phyloP scores from a whole-genome alignment of 2,329 filamentous ascomycete species.

The Arthrinium phaeospermum region DNA sequence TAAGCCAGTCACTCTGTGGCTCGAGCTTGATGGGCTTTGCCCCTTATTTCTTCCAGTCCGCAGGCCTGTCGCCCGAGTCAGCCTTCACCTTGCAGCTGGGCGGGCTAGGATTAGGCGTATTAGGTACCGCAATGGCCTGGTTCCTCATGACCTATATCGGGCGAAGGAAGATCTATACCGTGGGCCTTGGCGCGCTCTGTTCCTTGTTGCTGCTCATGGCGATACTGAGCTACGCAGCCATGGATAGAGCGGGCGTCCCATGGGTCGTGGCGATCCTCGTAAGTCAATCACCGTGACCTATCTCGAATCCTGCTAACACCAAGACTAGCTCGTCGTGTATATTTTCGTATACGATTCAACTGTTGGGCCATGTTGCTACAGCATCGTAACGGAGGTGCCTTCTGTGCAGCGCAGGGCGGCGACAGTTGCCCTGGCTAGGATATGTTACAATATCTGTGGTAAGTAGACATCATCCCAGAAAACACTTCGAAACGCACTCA shows the following conservation, averaged over 20 bases:
- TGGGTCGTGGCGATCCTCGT: constrained; percentile 24
- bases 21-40: constrained; percentile 34
- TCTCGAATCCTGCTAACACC: constrained; percentile 8
- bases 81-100: constrained; percentile 22
- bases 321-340: constrained; percentile 21
- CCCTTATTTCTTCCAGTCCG: constrained; percentile 39
- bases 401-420: constrained; percentile 23
- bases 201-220: constrained; percentile 22
- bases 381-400: constrained; percentile 25
- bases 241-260: neutral
- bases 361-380: constrained; percentile 25
- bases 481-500: neutral
- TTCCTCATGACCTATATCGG: constrained; percentile 24
- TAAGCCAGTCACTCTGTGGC: constrained; percentile 32
- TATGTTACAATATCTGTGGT: constrained; percentile 26
- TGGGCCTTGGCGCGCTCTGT: constrained; percentile 21
- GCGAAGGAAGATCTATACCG: constrained; percentile 24
- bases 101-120: constrained; percentile 17
- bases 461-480: neutral
- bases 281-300: neutral
- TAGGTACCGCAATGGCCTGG: constrained; percentile 23
- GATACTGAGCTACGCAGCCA: constrained; percentile 16
- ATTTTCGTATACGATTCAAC: constrained; percentile 24
- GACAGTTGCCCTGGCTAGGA: constrained; percentile 24
- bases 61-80: constrained; percentile 28